phyloP scores from a whole-genome alignment of 73 alveolate genomes.

The Stentor roeselii region DNA sequence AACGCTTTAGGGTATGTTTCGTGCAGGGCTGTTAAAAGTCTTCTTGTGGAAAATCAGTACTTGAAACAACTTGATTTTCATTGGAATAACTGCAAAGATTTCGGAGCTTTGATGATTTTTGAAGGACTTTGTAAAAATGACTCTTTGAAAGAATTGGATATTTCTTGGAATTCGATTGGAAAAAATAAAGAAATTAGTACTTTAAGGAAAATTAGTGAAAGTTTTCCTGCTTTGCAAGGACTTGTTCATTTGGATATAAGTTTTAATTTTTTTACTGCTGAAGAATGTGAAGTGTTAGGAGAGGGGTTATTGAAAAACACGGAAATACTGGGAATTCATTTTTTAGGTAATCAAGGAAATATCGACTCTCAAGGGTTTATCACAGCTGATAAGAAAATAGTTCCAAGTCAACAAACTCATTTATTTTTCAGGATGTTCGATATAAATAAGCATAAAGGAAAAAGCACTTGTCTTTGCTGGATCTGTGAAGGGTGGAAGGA shows the following conservation, averaged over 20 bases:
- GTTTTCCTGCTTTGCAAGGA: conserved; percentile 32
- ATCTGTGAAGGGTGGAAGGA: conserved; percentile 23
- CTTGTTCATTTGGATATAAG: conserved; percentile 56
- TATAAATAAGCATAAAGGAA: neutral
- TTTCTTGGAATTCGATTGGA: conserved; percentile 62
- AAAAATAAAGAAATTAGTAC: neutral
- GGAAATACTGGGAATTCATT: conserved; percentile 56
- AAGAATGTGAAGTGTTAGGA: conserved; percentile 37
- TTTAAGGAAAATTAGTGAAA: conserved; percentile 20
- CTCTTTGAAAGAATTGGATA: conserved; percentile 42
- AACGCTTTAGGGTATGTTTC: neutral
- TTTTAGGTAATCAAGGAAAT: conserved; percentile 49
- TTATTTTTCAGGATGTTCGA: neutral
- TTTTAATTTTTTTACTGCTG: conserved; percentile 36
- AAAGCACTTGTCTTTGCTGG: conserved; percentile 2
- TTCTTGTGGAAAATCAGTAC: conserved; percentile 1
- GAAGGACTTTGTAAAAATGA: conserved; percentile 39
- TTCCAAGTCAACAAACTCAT: neutral
- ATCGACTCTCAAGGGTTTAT: conserved; percentile 53
- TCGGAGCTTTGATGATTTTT: conserved; percentile 43
- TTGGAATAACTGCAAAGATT: conserved; percentile 59
- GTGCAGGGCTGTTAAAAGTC: neutral
- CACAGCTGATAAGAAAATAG: neutral
- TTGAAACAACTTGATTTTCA: conserved; percentile 7
- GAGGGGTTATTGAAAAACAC: conserved; percentile 56